Evolutionary conservation across 306 rosid species (phyloP).

Genomic region (Cicer arietinum): DNA sequence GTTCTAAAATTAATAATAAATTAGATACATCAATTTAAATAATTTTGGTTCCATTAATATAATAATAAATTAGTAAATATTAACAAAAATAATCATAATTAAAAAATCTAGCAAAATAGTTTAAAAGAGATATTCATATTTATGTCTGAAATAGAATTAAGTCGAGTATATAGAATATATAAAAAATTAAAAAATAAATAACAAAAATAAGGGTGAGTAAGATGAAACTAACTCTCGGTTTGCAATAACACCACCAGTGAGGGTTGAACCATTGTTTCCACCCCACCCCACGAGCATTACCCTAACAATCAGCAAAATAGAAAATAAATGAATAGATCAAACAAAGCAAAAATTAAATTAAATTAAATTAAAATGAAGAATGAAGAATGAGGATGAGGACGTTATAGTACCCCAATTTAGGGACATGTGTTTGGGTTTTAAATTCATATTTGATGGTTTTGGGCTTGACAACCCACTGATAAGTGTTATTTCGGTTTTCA

Average conservation of each 20-base stretch:
- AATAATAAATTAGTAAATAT: background rate
- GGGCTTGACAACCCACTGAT: conserved; percentile 89
- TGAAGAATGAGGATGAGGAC: background rate
- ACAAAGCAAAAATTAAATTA: background rate
- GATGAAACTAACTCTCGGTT: conserved; percentile 77
- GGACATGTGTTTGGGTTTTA: conserved; percentile 74
- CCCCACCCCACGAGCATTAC: conserved; percentile 99
- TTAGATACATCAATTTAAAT: too few species aligned
- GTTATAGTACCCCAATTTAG: conserved; percentile 72
- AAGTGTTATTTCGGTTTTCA: conserved; percentile 71
- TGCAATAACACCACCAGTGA: conserved; percentile 93
- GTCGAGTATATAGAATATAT: too few species aligned
- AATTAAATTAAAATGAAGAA: too few species aligned
- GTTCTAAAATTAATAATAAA: too few species aligned
- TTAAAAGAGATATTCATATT: too few species aligned
- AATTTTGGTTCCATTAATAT: background rate
- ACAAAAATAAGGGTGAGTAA: background rate
- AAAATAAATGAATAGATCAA: background rate
- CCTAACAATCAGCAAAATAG: conserved; percentile 46
- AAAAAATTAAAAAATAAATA: background rate
- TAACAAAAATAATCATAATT: background rate
- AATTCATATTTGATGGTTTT: conserved; percentile 78
- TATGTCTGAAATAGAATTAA: too few species aligned
- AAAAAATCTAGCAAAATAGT: too few species aligned
- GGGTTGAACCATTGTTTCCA: conserved; percentile 93